Evolutionary conservation across 2,329 filamentous ascomycete species (phyloP).

Genomic region (Colletotrichum cereale): DNA sequence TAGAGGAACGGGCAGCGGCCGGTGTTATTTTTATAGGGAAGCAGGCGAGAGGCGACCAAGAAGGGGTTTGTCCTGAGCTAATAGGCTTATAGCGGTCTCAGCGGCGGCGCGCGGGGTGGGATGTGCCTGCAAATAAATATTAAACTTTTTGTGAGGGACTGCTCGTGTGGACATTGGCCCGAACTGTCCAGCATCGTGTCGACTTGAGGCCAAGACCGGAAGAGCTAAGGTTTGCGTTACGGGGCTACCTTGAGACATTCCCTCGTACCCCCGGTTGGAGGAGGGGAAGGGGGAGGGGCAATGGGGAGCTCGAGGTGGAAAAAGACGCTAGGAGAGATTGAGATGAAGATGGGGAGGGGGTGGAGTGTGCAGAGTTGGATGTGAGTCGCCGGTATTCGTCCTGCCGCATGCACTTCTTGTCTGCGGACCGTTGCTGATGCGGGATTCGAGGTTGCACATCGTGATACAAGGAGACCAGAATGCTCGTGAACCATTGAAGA

Average conservation of each 20-base stretch:
- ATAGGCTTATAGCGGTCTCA: slow-evolving; percentile 44
- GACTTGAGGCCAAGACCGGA: slow-evolving; percentile 38
- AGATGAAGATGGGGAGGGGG: slow-evolving; percentile 2
- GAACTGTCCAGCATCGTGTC: slow-evolving; percentile 47
- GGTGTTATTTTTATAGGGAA: slow-evolving; percentile 49
- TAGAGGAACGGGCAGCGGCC: slow-evolving; percentile 15
- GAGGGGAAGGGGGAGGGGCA: slow-evolving; percentile 25
- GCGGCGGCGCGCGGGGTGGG: slow-evolving; percentile 48
- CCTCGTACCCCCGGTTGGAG: slow-evolving; percentile 27
- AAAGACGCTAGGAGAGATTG: slow-evolving; percentile 33
- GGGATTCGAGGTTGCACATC: not conserved
- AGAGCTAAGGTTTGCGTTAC: slow-evolving; percentile 30
- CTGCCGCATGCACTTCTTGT: slow-evolving; percentile 7
- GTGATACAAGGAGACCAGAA: not conserved
- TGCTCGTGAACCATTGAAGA: not conserved
- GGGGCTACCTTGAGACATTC: slow-evolving; percentile 22
- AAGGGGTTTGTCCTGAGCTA: slow-evolving; percentile 51
- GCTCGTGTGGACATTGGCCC: slow-evolving; percentile 55
- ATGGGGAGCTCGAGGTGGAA: slow-evolving; percentile 27
- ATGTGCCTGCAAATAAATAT: slow-evolving; percentile 44
- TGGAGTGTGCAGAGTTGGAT: slow-evolving; percentile 25
- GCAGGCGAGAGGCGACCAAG: slow-evolving; percentile 39
- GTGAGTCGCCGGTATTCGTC: slow-evolving; percentile 8
- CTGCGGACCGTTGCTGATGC: not conserved
- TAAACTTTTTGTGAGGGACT: slow-evolving; percentile 45